These are phyloP conservation scores for Hypoxylon sp. DNA, from an alignment of 2,329 filamentous ascomycete genomes.

Conservation along the genomic window DNA sequence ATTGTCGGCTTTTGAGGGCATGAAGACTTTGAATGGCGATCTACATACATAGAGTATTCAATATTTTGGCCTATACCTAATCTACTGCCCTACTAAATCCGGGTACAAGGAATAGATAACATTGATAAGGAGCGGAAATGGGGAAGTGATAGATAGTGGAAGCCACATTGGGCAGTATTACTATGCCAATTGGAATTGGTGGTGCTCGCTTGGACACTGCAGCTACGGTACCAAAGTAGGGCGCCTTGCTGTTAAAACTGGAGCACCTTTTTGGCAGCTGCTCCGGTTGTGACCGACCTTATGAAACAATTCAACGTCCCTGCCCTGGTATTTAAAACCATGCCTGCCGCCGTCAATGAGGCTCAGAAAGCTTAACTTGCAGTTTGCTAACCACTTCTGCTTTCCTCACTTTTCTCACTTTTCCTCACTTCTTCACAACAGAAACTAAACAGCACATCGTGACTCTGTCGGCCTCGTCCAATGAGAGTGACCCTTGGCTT, in stretches of 20 bases:
- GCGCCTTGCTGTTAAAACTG: slow-evolving; percentile 2
- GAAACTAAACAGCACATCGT: slow-evolving; percentile 2
- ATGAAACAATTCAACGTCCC: slow-evolving; percentile 20
- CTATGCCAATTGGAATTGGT: slow-evolving; percentile 2
- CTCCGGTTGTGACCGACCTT: slow-evolving; percentile 17
- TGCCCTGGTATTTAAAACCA: slow-evolving; percentile 25
- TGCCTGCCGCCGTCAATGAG: slow-evolving; percentile 1
- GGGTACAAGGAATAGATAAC: not conserved
- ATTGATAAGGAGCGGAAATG: not conserved
- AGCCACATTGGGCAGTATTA: not conserved
- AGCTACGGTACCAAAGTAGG: slow-evolving; percentile 8
- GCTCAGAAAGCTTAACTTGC: slow-evolving; percentile 4
- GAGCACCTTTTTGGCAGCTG: slow-evolving; percentile 13
- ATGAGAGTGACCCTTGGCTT: slow-evolving; percentile 10
- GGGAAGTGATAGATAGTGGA: no score
- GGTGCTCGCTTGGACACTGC: not conserved
- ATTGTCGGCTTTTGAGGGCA: not conserved
- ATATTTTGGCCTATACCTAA: not conserved
- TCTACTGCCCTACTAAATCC: no score
- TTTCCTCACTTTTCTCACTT: not conserved
- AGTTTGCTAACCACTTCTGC: slow-evolving; percentile 9
- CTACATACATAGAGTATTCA: not conserved
- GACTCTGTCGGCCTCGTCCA: slow-evolving; percentile 11
- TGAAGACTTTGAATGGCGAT: not conserved
- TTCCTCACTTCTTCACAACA: slow-evolving; percentile 8